These are phyloP conservation scores for Volutella citrinella DNA, from an alignment of 2,329 filamentous ascomycete genomes.

Conservation along the genomic window DNA sequence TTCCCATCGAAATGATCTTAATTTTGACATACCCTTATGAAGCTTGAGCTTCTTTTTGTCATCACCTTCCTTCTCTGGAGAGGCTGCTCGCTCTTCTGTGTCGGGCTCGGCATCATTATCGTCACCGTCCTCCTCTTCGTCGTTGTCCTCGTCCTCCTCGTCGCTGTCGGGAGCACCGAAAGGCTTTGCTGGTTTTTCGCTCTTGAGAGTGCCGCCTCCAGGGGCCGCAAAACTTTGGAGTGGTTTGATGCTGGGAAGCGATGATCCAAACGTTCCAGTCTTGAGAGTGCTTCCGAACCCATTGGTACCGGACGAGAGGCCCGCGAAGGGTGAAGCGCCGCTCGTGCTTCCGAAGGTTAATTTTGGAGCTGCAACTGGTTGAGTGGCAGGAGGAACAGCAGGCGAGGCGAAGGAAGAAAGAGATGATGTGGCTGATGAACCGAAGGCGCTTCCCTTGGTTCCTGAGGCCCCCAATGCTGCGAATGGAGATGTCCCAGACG, in stretches of 20 bases:
- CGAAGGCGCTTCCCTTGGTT: slow-evolving; percentile 52
- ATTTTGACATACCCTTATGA: slow-evolving; percentile 62
- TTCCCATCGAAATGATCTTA: neutral
- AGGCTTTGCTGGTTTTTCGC: slow-evolving; percentile 62
- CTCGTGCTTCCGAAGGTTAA: slow-evolving; percentile 45
- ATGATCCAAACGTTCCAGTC: slow-evolving; percentile 36
- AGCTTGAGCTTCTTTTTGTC: slow-evolving; percentile 65
- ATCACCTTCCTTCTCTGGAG: slow-evolving; percentile 55
- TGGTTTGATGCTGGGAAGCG: slow-evolving; percentile 39
- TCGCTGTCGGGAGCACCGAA: slow-evolving; percentile 76
- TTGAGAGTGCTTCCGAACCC: slow-evolving; percentile 47
- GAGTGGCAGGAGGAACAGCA: slow-evolving; percentile 23
- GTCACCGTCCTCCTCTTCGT: slow-evolving; percentile 35
- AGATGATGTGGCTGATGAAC: slow-evolving; percentile 37
- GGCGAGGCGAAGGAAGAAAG: slow-evolving; percentile 33
- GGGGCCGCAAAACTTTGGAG: slow-evolving; percentile 70
- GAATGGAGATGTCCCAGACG: slow-evolving; percentile 63
- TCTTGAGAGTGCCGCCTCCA: slow-evolving; percentile 45
- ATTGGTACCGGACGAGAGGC: slow-evolving; percentile 38
- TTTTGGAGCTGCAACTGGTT: slow-evolving; percentile 38
- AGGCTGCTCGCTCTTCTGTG: slow-evolving; percentile 42
- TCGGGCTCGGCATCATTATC: slow-evolving; percentile 43
- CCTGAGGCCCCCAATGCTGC: slow-evolving; percentile 49
- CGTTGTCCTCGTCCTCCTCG: slow-evolving; percentile 47
- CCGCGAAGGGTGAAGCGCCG: slow-evolving; percentile 46